phyloP scores from a whole-genome alignment of 805 yeast species.

The Ogataea polymorpha region DNA sequence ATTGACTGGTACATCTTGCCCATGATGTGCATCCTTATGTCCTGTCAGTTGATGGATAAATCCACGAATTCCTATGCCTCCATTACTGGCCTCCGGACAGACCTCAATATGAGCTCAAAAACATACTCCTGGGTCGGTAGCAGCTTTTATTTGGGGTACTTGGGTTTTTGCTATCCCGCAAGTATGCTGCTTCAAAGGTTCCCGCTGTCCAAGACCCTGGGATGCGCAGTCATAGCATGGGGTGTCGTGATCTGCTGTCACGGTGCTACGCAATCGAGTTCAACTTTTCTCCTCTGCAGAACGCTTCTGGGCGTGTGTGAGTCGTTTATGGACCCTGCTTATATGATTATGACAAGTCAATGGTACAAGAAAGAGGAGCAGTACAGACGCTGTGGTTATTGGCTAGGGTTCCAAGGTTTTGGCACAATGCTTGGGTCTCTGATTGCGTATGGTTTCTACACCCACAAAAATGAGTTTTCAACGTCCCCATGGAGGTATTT shows the following conservation, averaged over 20 bases:
- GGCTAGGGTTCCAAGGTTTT: constrained; percentile 41
- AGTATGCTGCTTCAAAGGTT: constrained; percentile 43
- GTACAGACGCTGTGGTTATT: constrained; percentile 33
- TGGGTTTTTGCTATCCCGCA: constrained; percentile 46
- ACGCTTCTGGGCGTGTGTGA: constrained; percentile 56
- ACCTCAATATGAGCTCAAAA: constrained; percentile 35
- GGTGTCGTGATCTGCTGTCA: constrained; percentile 44
- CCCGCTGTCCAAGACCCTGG: constrained; percentile 51
- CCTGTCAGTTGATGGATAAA: constrained; percentile 42
- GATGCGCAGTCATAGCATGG: constrained; percentile 48
- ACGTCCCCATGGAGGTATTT: constrained; percentile 58
- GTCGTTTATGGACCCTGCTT: constrained; percentile 41
- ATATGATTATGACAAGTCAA: constrained; percentile 50
- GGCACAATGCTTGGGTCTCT: constrained; percentile 48
- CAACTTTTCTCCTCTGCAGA: constrained; percentile 45
- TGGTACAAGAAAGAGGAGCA: constrained; percentile 50
- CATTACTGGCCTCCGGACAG: constrained; percentile 35
- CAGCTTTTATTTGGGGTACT: constrained; percentile 44
- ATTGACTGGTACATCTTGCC: constrained; percentile 39
- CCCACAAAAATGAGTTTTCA: constrained; percentile 36
- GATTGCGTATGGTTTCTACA: constrained; percentile 44
- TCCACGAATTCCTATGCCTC: constrained; percentile 38
- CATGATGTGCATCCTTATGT: constrained; percentile 33
- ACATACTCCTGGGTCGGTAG: constrained; percentile 43
- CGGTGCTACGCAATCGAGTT: constrained; percentile 31